Conservation (phyloP, 805 yeast species). For the Phaffomyces thermotolerans region DNA sequence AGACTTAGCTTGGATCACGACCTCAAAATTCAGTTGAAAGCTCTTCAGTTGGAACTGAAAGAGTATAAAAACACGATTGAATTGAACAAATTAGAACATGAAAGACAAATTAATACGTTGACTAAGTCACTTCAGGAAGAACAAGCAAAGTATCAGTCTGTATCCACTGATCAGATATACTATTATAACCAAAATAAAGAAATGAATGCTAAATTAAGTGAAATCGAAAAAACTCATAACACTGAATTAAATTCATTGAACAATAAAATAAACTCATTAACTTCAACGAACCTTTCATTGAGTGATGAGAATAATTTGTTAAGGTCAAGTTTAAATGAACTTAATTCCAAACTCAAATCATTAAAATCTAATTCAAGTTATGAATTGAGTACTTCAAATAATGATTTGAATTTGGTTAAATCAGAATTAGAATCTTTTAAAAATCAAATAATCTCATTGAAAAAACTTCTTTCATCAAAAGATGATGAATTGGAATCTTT, state of each 20-base stretch:
- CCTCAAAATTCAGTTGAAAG: slow-evolving; percentile 15
- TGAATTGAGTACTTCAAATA: background rate
- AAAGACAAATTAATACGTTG: slow-evolving; percentile 24
- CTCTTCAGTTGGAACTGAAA: slow-evolving; percentile 31
- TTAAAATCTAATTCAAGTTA: background rate
- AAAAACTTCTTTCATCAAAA: slow-evolving; percentile 9
- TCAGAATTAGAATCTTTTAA: background rate
- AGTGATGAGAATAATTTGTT: slow-evolving; percentile 4
- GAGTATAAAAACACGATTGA: slow-evolving; percentile 34
- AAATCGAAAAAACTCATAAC: slow-evolving; percentile 22
- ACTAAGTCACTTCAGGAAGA: slow-evolving; percentile 19
- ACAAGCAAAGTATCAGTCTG: slow-evolving; percentile 12
- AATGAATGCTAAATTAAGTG: slow-evolving; percentile 19
- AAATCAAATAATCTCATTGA: background rate
- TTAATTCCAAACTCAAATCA: background rate
- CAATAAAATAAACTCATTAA: slow-evolving; percentile 11
- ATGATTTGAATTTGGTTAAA: background rate
- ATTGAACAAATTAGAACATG: slow-evolving; percentile 26
- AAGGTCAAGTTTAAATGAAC: slow-evolving; percentile 2
- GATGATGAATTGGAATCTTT: slow-evolving; percentile 23
- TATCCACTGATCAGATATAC: slow-evolving; percentile 28
- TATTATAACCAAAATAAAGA: slow-evolving; percentile 30
- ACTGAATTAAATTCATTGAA: slow-evolving; percentile 11
- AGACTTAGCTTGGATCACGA: slow-evolving; percentile 2
- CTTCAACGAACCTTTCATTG: slow-evolving; percentile 7